Conservation (phyloP, 169 alveolate genomes). For the Plasmodium knowlesi region DNA sequence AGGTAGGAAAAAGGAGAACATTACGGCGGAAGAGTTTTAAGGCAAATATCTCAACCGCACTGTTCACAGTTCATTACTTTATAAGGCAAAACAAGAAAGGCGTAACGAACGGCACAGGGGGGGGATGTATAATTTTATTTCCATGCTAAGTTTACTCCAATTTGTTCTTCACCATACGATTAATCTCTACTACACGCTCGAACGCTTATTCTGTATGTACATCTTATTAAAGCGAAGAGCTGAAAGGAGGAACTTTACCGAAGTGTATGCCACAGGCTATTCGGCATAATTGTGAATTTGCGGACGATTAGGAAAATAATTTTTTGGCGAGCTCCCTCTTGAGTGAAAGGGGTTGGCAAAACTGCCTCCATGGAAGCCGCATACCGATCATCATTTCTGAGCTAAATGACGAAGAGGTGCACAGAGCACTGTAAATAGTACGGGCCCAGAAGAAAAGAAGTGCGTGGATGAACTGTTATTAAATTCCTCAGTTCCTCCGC, state of each 20-base stretch:
- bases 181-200: not conserved
- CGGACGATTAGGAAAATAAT: not conserved
- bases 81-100: not conserved
- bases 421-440: not conserved
- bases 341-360: not conserved
- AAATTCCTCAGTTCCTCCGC: not conserved
- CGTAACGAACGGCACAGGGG: not conserved
- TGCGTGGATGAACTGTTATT: not conserved
- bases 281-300: not conserved
- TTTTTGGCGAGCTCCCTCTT: not conserved
- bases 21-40: not conserved
- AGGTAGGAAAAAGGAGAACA: not conserved
- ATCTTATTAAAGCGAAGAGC: not conserved
- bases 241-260: not conserved
- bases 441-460: not conserved
- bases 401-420: not conserved
- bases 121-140: not conserved
- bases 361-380: not conserved
- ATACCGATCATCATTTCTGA: not conserved
- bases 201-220: not conserved
- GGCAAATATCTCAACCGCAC: not conserved
- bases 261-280: not conserved
- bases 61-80: not conserved
- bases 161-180: not conserved
- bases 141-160: not conserved